phyloP scores from a whole-genome alignment of 2,329 filamentous ascomycete genomes.

The Penicillium sp. region DNA sequence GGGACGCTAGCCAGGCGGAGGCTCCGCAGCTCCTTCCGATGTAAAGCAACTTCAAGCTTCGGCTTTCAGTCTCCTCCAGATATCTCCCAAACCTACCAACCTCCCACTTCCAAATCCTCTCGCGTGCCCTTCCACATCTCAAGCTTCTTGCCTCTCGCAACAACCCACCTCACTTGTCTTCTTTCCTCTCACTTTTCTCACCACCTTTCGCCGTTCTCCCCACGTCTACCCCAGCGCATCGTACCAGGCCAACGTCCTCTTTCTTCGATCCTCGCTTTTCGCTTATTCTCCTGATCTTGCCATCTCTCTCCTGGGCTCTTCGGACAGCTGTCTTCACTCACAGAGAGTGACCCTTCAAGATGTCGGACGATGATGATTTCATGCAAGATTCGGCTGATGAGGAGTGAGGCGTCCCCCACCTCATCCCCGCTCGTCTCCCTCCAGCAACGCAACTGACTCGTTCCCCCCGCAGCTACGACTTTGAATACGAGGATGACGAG shows the following conservation, averaged over 20 bases:
- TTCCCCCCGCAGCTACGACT: conserved; percentile 64
- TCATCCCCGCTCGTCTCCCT: conserved; percentile 3
- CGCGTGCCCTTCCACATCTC: too few relatives aligned
- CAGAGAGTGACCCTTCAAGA: conserved; percentile 28
- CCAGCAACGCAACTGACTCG: conserved; percentile 20
- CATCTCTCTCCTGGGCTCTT: conserved; percentile 1
- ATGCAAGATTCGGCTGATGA: conserved; percentile 89
- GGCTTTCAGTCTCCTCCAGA: neutral
- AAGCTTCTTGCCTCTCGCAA: too few relatives aligned
- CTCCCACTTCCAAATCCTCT: too few relatives aligned
- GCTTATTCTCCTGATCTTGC: conserved; percentile 3
- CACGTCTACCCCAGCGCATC: too few relatives aligned
- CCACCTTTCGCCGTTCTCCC: too few relatives aligned
- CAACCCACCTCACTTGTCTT: too few relatives aligned
- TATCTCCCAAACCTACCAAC: too few relatives aligned
- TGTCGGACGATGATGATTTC: conserved; percentile 85
- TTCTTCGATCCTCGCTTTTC: too few relatives aligned
- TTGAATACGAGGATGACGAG: conserved; percentile 93
- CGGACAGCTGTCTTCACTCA: neutral
- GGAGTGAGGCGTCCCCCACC: conserved; percentile 52
- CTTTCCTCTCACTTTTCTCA: too few relatives aligned
- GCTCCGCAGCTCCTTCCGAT: too few relatives aligned
- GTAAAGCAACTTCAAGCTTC: neutral
- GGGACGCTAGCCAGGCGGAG: too few relatives aligned
- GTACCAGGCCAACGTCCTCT: too few relatives aligned